phyloP scores from a whole-genome alignment of 139 green algal species.

The Yamagishiella unicocca region DNA sequence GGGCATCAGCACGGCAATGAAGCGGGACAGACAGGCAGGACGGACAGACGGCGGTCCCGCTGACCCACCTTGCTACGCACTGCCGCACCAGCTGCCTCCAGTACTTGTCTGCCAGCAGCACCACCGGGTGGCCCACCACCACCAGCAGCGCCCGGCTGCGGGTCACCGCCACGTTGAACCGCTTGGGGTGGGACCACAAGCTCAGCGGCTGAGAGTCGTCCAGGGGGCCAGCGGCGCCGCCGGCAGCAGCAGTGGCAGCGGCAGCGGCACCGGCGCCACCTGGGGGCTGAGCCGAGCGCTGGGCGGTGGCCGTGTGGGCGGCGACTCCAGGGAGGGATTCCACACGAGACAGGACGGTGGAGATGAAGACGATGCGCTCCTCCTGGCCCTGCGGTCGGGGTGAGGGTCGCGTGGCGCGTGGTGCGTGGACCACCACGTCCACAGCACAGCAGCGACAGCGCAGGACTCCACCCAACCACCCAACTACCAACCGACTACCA shows the following conservation, averaged over 20 bases:
- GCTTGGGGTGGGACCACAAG: conserved; percentile 81
- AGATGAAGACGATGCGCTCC: conserved; percentile 87
- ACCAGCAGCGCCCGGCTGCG: conserved; percentile 85
- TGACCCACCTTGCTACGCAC: conserved; percentile 62
- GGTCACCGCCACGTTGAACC: conserved; percentile 93
- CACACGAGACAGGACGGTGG: conserved; percentile 70
- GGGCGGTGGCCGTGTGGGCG: background rate
- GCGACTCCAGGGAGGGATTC: conserved; percentile 53
- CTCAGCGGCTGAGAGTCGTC: conserved; percentile 47
- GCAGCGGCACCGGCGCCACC: background rate
- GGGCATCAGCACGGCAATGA: background rate
- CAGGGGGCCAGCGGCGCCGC: background rate
- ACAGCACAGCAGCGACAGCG: too few species aligned
- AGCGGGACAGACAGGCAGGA: background rate
- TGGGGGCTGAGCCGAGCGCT: too few species aligned
- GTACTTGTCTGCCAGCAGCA: conserved; percentile 73
- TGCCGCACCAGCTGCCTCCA: conserved; percentile 83
- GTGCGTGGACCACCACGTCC: too few species aligned
- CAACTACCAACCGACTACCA: too few species aligned
- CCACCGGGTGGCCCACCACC: conserved; percentile 82
- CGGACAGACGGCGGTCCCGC: background rate
- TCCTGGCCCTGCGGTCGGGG: conserved; percentile 80
- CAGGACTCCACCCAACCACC: too few species aligned
- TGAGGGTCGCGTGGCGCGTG: too few species aligned
- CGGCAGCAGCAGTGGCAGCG: background rate